A percentile compares a stretch with the other conserved stretches of the same genome.
Evolutionary conservation across 1,284 basidiomycete genomes (phyloP).

Genomic region (Wallemia mellicola): DNA sequence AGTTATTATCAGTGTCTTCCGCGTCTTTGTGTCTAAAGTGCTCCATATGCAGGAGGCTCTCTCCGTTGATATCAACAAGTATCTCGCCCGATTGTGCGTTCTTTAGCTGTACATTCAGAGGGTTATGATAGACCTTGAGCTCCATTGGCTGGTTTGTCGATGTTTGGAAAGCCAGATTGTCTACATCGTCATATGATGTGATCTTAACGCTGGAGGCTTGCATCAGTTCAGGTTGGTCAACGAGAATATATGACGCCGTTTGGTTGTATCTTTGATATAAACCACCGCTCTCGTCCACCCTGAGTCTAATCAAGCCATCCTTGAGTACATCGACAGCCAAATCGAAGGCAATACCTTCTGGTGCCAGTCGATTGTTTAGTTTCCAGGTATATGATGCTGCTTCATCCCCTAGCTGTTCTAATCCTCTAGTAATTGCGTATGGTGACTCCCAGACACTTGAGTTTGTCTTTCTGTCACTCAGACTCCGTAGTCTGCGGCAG

Average conservation of each 20-base stretch:
- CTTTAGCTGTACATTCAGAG: conserved; percentile 39
- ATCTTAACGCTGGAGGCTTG: conserved; percentile 26
- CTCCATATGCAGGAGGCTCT: conserved; percentile 82
- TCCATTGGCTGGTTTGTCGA: conserved; percentile 15
- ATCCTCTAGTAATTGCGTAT: conserved; percentile 35
- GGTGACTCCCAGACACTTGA: conserved; percentile 40
- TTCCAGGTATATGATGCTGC: conserved; percentile 34
- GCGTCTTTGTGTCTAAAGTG: conserved; percentile 51
- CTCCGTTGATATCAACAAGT: conserved; percentile 66
- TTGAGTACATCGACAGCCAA: conserved; percentile 51
- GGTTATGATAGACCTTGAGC: conserved; percentile 35
- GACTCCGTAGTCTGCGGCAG: conserved; percentile 54
- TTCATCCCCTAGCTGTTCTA: conserved; percentile 21
- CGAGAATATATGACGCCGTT: conserved; percentile 53
- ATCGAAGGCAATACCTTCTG: conserved; percentile 35
- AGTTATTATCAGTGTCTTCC: conserved; percentile 14
- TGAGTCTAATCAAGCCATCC: conserved; percentile 52
- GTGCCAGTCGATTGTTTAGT: conserved; percentile 49
- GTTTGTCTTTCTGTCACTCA: conserved; percentile 28
- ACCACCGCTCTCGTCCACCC: conserved; percentile 54
- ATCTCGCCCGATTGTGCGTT: conserved; percentile 30
- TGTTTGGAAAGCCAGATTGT: conserved; percentile 15
- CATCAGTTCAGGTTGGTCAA: conserved; percentile 31
- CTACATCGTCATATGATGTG: conserved; percentile 14
- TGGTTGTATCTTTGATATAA: conserved; percentile 60